Evolutionary conservation across 768 basidiomycete species (phyloP).

Genomic region (Dacryopinax spathularia): DNA sequence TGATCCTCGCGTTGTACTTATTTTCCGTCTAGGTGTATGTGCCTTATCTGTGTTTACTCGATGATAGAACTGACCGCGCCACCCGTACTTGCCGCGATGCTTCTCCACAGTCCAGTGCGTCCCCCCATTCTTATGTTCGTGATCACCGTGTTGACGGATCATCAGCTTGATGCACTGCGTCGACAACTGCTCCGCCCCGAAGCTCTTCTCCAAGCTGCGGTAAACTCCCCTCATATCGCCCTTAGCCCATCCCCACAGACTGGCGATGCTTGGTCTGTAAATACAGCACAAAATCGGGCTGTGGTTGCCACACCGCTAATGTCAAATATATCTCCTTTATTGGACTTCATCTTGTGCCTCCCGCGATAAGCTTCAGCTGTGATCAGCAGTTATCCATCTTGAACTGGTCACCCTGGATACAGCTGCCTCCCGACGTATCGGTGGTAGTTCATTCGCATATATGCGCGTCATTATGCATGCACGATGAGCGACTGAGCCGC

Average conservation of each 20-base stretch:
- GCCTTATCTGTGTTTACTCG: neutral
- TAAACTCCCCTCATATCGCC: conserved; percentile 10
- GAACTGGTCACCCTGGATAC: no score
- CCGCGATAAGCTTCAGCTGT: no score
- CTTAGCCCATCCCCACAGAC: neutral
- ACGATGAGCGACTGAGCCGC: no score
- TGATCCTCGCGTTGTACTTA: conserved; percentile 3
- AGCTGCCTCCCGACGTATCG: no score
- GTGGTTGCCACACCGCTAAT: neutral
- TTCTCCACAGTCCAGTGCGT: conserved; percentile 54
- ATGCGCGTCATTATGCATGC: neutral
- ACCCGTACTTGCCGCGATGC: neutral
- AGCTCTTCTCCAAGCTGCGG: conserved; percentile 62
- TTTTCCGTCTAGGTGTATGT: conserved; percentile 17
- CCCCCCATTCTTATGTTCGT: neutral
- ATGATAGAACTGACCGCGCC: conserved; percentile 5
- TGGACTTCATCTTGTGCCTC: no score
- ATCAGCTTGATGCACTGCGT: conserved; percentile 83
- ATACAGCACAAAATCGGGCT: neutral
- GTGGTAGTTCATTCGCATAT: no score
- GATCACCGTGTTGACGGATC: conserved; percentile 8
- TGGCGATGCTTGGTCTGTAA: neutral
- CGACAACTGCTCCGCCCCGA: conserved; percentile 60
- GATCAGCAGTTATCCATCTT: no score
- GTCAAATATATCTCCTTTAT: neutral